Percentiles rank a stretch among this genome's conserved stretches.
These are phyloP conservation scores for Pichia sporocuriosa DNA, from an alignment of 805 yeast genomes.

Conservation along the genomic window DNA sequence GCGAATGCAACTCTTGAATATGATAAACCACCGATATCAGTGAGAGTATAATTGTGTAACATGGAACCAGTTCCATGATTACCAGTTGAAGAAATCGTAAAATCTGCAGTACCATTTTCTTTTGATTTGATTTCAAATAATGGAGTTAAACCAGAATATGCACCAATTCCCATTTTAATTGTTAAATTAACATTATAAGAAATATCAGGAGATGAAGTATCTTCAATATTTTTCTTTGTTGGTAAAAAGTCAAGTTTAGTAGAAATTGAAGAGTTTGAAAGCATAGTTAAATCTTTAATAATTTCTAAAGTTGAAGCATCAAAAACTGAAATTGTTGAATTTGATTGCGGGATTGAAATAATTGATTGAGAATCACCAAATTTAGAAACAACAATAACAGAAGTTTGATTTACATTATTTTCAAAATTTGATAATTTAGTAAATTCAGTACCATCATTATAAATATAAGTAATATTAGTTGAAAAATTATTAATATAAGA, in stretches of 20 bases:
- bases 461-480: slow-evolving; percentile 32
- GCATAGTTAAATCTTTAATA: slow-evolving; percentile 17
- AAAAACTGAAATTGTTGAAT: slow-evolving; percentile 21
- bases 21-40: slow-evolving; percentile 17
- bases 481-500: slow-evolving; percentile 28
- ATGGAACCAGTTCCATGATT: slow-evolving; percentile 40
- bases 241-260: slow-evolving; percentile 21
- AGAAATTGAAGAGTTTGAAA: slow-evolving; percentile 29
- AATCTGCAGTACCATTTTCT: slow-evolving; percentile 42
- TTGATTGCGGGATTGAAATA: slow-evolving; percentile 20
- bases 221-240: slow-evolving; percentile 17
- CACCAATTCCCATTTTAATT: slow-evolving; percentile 15
- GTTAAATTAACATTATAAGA: slow-evolving; percentile 27
- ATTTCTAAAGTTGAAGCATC: slow-evolving; percentile 19
- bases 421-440: slow-evolving; percentile 26
- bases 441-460: slow-evolving; percentile 33
- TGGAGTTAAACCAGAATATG: slow-evolving; percentile 1
- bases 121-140: slow-evolving; percentile 23
- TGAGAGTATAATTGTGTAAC: slow-evolving; percentile 29
- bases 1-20: slow-evolving; percentile 30
- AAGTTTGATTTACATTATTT: slow-evolving; percentile 31
- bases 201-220: slow-evolving; percentile 11
- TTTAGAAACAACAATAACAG: slow-evolving; percentile 32
- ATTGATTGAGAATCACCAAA: slow-evolving; percentile 37
- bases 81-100: slow-evolving; percentile 37